Evolutionary conservation across 2,329 filamentous ascomycete genomes (phyloP), one percentile per base, ranked within the genome.

Genomic region (Tolypocladium tropicale): DNA sequence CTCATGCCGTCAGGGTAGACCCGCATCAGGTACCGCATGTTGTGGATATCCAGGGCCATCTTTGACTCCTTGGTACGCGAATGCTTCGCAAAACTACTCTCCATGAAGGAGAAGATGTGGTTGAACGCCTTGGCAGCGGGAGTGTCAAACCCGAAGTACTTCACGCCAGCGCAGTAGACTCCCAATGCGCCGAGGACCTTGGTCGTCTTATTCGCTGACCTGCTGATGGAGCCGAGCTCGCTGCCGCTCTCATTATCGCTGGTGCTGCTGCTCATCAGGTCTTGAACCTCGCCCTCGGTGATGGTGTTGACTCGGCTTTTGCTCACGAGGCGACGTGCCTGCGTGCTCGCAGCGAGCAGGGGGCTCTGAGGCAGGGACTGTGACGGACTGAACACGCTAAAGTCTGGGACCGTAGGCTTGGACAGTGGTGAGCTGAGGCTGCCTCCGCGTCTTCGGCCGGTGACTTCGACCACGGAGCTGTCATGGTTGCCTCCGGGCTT

Each of bases 41-140:
- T 99, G 77, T 99, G 94, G 57, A 88, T 85, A 64, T 93, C 88
- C 30, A 97, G 80, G 4, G 88, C 78, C 59, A 83, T 82, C 73
- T 95, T 95, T 58, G 84, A 84, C 28, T 89, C 87, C 50, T 84
- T 80, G 50, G 87, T 84, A 61, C 86, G 86, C 65, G 86, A 91
- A 65, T 94, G 83, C 66, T 84, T 88, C 63, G 90, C 84, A 65
- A 96, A 96, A 6, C 86, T 90, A 56, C 86, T 84, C 74, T 99
- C 94, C 68, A 90, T 90, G 73, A 97, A 91, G 0, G 94, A 97
- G 70, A 94, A 92, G 64, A 97, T 89, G 73, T 99, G 94, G 70
- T 97, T 97, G 76, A 85, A 94, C 46, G 84, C 83, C 73, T 90
- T 90, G 63, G 90, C 92, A 59, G 93, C 89, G 0, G 85, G 76